phyloP scores from a whole-genome alignment of 2,329 filamentous ascomycete genomes.

The Leptographium flavum region DNA sequence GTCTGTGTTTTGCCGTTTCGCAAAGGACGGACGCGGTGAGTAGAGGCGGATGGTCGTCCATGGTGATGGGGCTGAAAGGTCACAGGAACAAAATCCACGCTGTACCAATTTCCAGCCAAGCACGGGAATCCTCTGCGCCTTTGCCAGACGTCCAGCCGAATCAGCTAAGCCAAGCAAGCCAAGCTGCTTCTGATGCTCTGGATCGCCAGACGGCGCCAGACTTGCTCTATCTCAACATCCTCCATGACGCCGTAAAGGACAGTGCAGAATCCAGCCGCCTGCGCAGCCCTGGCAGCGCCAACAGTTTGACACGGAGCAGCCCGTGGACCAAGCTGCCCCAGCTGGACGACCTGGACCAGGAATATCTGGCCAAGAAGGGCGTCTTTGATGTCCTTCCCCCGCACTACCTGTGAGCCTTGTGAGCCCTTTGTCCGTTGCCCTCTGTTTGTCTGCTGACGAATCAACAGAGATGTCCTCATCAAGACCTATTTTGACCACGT shows the following conservation, averaged over 20 bases:
- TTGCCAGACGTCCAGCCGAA: neutral
- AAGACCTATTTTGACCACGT: slow-evolving; percentile 1
- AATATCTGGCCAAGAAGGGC: slow-evolving; percentile 1
- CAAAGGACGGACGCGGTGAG: neutral
- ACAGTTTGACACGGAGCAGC: neutral
- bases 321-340: neutral
- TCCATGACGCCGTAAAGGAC: neutral
- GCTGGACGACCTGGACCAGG: neutral
- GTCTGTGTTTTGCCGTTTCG: neutral
- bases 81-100: no score
- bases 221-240: neutral
- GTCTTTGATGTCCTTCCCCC: neutral
- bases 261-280: neutral
- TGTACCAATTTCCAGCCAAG: no score
- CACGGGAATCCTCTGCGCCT: no score
- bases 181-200: no score
- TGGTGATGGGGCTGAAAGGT: no score
- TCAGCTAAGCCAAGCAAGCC: no score
- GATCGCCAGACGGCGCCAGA: neutral
- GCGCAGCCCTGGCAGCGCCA: neutral
- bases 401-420: neutral
- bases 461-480: neutral
- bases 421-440: no score
- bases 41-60: neutral
- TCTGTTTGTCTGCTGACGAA: no score